Base-by-base conservation (phyloP, 305 asterid species). In the Fraxinus dipetala region DNA sequence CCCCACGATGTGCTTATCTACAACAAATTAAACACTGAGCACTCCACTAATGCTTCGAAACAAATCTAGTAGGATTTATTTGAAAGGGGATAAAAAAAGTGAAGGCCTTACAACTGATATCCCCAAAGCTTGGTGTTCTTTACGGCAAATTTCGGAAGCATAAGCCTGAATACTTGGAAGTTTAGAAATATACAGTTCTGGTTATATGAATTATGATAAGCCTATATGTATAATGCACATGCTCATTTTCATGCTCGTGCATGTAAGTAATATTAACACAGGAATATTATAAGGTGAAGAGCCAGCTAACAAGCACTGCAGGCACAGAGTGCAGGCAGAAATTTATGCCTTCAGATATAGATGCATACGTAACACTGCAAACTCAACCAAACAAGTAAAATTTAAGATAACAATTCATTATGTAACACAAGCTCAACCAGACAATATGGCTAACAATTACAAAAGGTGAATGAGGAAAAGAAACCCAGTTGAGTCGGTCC, bases 1-100 rank as follows among this genome's bases (percentile, higher is more conserved):
- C 96, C 98, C 98, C 98, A 94, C 0, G 98, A 79, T 18, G 98
- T 94, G 87, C 96, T 87, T 81, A 94, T 86, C 98, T 94, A 75
- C 72, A 85, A 56, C n/a, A 40, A 81, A 51, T 75, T 48, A 70
- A 73, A 35, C 5, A 67, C 2, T 36, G 38, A 38, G 45, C 61
- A 7, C 48, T 69, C 75, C 22, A 72, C 35, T 48, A 54, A 79
- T 20, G 43, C 18, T 45, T 26, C 13, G 36, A 80, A 78, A 40
- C n/a, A 31, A 43, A 80, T 18, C 63, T 65, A 8, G 20, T 43
- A 31, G 54, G 34, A 54, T 28, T 14, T 30, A 61, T 59, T 35
- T 13, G 72, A 77, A 72, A 16, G 72, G 72, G 32, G 69, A 79
- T 3, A 43, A 48, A 59, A 78, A 63, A 78, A 78, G 78, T 63